These are phyloP conservation scores for Blastobotrys proliferans DNA, from an alignment of 1,139 yeast genomes.

Conservation along the genomic window DNA sequence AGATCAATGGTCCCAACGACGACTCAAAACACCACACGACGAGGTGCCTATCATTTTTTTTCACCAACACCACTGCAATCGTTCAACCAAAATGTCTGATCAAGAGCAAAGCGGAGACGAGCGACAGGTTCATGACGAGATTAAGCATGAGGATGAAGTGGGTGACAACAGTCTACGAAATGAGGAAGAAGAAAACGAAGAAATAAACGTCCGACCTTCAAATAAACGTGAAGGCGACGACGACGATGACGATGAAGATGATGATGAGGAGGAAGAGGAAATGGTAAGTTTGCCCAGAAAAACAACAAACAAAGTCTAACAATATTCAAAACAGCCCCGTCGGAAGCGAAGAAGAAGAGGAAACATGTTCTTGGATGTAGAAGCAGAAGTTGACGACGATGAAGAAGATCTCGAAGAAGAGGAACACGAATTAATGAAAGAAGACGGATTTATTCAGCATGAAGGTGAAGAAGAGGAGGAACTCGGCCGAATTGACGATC, in stretches of 20 bases:
- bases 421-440: slow-evolving; percentile 81
- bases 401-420: slow-evolving; percentile 95
- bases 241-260: slow-evolving; percentile 28
- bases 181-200: slow-evolving; percentile 25
- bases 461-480: slow-evolving; percentile 53
- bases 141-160: slow-evolving; percentile 22
- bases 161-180: slow-evolving; percentile 30
- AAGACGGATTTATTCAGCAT: slow-evolving; percentile 50
- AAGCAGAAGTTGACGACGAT: slow-evolving; percentile 98
- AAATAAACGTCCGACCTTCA: slow-evolving; percentile 25
- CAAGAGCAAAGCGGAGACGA: slow-evolving; percentile 17
- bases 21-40: no score
- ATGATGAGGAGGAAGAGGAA: slow-evolving; percentile 24
- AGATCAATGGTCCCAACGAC: no score
- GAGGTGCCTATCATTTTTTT: no score
- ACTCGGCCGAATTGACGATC: slow-evolving; percentile 55
- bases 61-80: no score
- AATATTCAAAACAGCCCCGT: slow-evolving; percentile 60
- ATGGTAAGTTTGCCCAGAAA: slow-evolving; percentile 5
- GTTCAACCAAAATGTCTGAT: slow-evolving; percentile 8
- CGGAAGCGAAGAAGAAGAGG: slow-evolving; percentile 62
- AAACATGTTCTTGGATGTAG: slow-evolving; percentile 95
- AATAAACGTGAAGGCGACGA: slow-evolving; percentile 1
- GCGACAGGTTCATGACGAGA: slow-evolving; percentile 14
- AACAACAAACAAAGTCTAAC: not conserved